Conservation (phyloP, 306 rosid genomes). For the Dryas alaskensis region DNA sequence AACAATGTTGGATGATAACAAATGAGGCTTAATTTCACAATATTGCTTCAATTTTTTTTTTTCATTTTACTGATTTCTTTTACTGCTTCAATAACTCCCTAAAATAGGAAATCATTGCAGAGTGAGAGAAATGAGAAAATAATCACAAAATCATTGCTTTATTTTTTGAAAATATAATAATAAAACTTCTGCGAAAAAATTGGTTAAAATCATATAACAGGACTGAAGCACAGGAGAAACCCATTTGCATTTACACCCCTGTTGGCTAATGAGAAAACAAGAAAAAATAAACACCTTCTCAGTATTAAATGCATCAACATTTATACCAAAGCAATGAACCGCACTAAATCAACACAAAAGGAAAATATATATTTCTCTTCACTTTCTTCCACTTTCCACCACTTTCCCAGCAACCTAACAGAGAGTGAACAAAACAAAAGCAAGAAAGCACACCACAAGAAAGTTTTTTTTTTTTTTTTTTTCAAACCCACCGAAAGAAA, state of each 20-base stretch:
- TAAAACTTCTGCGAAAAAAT: background rate
- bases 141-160: conserved; percentile 1
- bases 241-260: conserved; percentile 14
- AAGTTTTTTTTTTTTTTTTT: background rate
- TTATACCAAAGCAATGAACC: background rate
- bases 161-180: background rate
- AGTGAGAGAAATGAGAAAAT: background rate
- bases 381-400: conserved; percentile 1
- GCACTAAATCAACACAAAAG: background rate
- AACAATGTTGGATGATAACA: background rate
- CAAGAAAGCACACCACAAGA: conserved; percentile 10
- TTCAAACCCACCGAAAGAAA: conserved; percentile 13
- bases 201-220: conserved; percentile 7
- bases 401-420: conserved; percentile 30
- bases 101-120: conserved; percentile 27
- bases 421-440: background rate
- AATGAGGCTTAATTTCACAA: conserved; percentile 22
- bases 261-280: conserved; percentile 15
- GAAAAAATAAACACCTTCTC: background rate
- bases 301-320: background rate
- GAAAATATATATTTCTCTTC: background rate
- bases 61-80: conserved; percentile 5
- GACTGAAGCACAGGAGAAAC: background rate
- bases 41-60: conserved; percentile 7
- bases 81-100: conserved; percentile 21